phyloP scores from a whole-genome alignment of 805 yeast genomes.

The Dipodascus geniculatus region DNA sequence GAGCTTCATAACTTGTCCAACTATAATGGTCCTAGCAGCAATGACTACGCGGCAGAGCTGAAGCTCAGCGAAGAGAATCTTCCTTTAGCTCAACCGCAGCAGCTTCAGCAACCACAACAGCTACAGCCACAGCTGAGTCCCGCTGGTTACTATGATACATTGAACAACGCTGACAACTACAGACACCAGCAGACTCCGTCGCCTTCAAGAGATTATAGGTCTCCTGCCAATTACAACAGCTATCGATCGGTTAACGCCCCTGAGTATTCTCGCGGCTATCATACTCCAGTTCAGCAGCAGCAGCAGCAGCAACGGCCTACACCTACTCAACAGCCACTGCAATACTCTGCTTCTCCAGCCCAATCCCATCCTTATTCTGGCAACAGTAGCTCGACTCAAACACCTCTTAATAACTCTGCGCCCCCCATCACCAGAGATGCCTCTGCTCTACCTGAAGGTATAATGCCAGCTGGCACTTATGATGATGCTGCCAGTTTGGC shows the following conservation, averaged over 20 bases:
- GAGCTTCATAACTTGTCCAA: slow-evolving; percentile 9
- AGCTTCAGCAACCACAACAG: slow-evolving; percentile 3
- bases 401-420: no score
- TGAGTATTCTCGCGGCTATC: not conserved
- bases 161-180: slow-evolving; percentile 4
- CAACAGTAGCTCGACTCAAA: not conserved
- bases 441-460: not conserved
- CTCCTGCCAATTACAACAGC: slow-evolving; percentile 5
- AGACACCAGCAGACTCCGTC: slow-evolving; percentile 8
- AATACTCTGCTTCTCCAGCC: slow-evolving; percentile 1
- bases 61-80: slow-evolving; percentile 10
- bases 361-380: slow-evolving; percentile 2
- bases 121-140: slow-evolving; percentile 3
- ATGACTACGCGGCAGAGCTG: slow-evolving; percentile 13
- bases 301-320: not conserved
- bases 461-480: not conserved
- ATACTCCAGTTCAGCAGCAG: not conserved
- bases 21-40: slow-evolving; percentile 4
- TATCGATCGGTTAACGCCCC: not conserved
- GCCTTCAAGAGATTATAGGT: slow-evolving; percentile 10
- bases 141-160: slow-evolving; percentile 4
- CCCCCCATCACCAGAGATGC: not conserved
- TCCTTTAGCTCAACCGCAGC: slow-evolving; percentile 1
- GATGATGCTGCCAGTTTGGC: not conserved
- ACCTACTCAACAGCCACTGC: not conserved